Base-by-base conservation (phyloP, 2,329 filamentous ascomycete species). In the Cordyceps cicadae region DNA sequence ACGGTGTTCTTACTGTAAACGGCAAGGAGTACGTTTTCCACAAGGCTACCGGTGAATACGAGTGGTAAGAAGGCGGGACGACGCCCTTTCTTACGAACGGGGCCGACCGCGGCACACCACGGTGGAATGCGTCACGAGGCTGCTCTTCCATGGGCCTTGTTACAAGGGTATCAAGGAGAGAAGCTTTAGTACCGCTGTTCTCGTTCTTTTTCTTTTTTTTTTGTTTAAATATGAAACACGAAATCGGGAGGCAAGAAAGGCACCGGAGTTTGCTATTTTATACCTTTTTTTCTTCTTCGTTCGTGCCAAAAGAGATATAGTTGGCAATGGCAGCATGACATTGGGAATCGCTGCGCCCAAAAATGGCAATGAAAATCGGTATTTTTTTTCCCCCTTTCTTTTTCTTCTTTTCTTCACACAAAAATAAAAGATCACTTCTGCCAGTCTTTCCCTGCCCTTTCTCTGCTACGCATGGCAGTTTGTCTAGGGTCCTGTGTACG, bases 21-120 rank as follows among this genome's bases (percentile, higher is more conserved):
- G 90, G 91, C 67, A 96, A 90, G 76, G 94, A 99, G 75, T 96
- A 96, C 71, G 89, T 99, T 66, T 99, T 99, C 78, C 92, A 96
- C 80, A 97, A 97, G 77, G 94, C 92, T 26, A 92, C 88, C 51
- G 94, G 94, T 69, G 94, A 97, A 76, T 97, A 97, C 67, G 94
- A 99, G 75, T 99, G 94, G 94, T 99, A 84, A 76, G n/a, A 4
- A 37, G 12, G 34, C 43, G 14, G 5, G 17, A n/a, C n/a, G n/a
- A n/a, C n/a, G 41, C 49, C 24, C 24, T 4, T 24, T 24, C 4
- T 19, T 24, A 48, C 32, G 5, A 49, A 49, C 19, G 29, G 29
- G 54, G 54, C n/a, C n/a, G n/a, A 24, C 54, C 11, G n/a, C 43
- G 34, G 19, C 43, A 39, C 43, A 39, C 43, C 43, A 56, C 9